Percentiles rank a stretch among this genome's conserved stretches.
Evolutionary conservation across 2,329 filamentous ascomycete genomes (phyloP).

Genomic region (Cytospora chrysosperma): DNA sequence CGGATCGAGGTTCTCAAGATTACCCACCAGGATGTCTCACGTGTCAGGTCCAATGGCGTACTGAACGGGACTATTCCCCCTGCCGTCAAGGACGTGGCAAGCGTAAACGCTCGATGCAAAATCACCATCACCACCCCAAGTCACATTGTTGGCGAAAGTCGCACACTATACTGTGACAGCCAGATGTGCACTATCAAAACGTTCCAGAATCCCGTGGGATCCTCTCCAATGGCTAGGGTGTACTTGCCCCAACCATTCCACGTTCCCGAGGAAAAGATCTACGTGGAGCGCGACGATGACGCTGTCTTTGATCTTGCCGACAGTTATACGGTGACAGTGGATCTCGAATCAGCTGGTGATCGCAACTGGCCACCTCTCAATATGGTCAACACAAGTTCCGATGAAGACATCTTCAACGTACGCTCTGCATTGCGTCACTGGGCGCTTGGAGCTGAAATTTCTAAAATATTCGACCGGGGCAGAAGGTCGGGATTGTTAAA

Average conservation of each 20-base stretch:
- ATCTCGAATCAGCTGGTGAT: conserved; percentile 51
- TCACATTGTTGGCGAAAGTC: conserved; percentile 36
- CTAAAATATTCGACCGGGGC: conserved; percentile 41
- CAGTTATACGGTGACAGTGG: conserved; percentile 50
- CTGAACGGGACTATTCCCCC: conserved; percentile 38
- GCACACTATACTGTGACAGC: conserved; percentile 52
- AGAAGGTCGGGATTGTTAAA: conserved; percentile 33
- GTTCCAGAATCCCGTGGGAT: conserved; percentile 47
- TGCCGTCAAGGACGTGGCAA: conserved; percentile 36
- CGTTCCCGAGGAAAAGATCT: conserved; percentile 52
- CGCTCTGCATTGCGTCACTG: conserved; percentile 34
- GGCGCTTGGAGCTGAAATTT: conserved; percentile 43
- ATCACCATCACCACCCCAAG: conserved; percentile 38
- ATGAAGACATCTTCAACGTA: conserved; percentile 29
- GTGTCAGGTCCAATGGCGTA: conserved; percentile 36
- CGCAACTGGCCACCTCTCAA: conserved; percentile 54
- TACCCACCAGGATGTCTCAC: conserved; percentile 47
- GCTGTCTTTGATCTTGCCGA: conserved; percentile 48
- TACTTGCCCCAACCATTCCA: conserved; percentile 50
- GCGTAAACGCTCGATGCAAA: conserved; percentile 43
- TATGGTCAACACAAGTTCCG: conserved; percentile 33
- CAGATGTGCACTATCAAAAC: conserved; percentile 54
- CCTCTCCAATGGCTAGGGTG: conserved; percentile 47
- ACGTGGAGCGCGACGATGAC: conserved; percentile 48
- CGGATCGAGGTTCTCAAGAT: conserved; percentile 55